A percentile compares a stretch with the other conserved stretches of the same genome.
Evolutionary conservation across 352 stramenopile genomes (phyloP).

Genomic region (Phytophthora syringae): DNA sequence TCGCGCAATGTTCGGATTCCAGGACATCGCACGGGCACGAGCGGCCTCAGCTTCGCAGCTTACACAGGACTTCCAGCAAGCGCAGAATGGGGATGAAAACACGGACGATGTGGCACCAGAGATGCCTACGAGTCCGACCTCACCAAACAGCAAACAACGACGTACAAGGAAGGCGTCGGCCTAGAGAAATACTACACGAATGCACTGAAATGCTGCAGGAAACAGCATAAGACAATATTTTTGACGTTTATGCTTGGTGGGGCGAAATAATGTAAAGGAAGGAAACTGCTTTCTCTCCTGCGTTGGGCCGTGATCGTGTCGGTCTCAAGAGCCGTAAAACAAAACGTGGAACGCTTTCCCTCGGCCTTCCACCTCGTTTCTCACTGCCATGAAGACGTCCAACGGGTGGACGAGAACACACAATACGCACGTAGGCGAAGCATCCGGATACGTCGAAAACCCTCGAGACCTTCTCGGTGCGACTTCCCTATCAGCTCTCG

Average conservation of each 20-base stretch:
- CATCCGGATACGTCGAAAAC: too few species aligned
- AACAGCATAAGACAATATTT: slow-evolving; percentile 22
- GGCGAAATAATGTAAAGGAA: slow-evolving; percentile 32
- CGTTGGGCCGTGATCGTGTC: not conserved
- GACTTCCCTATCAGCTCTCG: not conserved
- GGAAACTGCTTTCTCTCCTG: not conserved
- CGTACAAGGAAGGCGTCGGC: slow-evolving; percentile 11
- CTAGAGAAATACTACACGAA: slow-evolving; percentile 15
- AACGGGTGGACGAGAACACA: slow-evolving; percentile 15
- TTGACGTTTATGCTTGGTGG: slow-evolving; percentile 24
- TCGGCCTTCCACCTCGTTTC: not conserved
- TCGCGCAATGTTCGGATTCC: slow-evolving; percentile 65
- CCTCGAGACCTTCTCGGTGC: too few species aligned
- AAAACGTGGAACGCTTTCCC: slow-evolving; percentile 10
- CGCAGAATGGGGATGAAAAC: slow-evolving; percentile 17
- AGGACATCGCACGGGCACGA: slow-evolving; percentile 67
- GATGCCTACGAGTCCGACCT: not conserved
- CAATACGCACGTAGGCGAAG: slow-evolving; percentile 19
- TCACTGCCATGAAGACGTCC: not conserved
- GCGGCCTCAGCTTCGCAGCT: slow-evolving; percentile 74
- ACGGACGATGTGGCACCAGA: not conserved
- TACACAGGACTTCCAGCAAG: slow-evolving; percentile 51
- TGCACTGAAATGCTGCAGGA: too few species aligned
- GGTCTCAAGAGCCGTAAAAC: not conserved
- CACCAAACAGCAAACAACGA: slow-evolving; percentile 16